Conservation (phyloP, 106 monocot species). For the Allium sativum region DNA sequence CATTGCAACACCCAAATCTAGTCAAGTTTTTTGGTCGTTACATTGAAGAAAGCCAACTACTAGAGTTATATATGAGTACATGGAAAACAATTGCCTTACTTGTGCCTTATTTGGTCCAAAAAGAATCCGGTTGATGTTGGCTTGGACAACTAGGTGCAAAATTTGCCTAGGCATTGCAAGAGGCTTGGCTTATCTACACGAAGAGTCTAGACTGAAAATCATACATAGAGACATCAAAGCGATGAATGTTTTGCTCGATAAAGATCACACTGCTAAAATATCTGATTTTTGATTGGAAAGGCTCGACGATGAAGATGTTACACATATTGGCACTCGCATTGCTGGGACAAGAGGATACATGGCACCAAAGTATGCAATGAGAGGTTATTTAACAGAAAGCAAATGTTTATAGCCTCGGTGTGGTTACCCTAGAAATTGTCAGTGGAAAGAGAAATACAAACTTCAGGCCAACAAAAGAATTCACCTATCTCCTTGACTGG, state of each 20-base stretch:
- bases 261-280: constrained; percentile 53
- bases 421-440: constrained; percentile 39
- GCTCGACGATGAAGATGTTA: constrained; percentile 68
- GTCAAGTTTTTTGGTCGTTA: constrained; percentile 21
- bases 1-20: constrained; percentile 20
- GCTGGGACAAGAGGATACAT: constrained; percentile 48
- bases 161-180: constrained; percentile 15
- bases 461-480: constrained; percentile 35
- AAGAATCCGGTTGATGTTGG: constrained; percentile 1
- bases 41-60: constrained; percentile 14
- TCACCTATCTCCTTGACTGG: constrained; percentile 44
- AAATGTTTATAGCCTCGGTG: constrained; percentile 63
- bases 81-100: constrained; percentile 19
- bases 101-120: constrained; percentile 21
- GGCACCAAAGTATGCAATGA: no score
- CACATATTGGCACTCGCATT: constrained; percentile 72
- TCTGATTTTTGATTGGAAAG: constrained; percentile 70
- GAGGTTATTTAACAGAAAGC: constrained; percentile 24
- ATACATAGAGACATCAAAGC: constrained; percentile 53
- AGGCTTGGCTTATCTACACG: constrained; percentile 17
- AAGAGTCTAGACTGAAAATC: constrained; percentile 14
- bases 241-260: constrained; percentile 61
- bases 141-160: constrained; percentile 11
- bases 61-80: constrained; percentile 14
- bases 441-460: constrained; percentile 42